phyloP scores from a whole-genome alignment of 768 basidiomycete species.

The Suillus lakei region DNA sequence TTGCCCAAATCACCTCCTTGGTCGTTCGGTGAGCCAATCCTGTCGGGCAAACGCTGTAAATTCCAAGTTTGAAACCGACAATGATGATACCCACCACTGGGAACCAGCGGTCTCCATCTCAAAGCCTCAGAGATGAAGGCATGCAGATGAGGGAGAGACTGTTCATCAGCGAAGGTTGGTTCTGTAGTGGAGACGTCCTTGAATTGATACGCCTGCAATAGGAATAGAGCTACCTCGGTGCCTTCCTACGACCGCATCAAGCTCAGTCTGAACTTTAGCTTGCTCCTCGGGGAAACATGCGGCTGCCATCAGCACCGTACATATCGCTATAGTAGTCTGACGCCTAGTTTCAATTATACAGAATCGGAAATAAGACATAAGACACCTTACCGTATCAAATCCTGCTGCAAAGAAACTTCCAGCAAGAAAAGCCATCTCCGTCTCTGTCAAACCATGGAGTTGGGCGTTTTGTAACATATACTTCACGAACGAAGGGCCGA shows the following conservation, averaged over 20 bases:
- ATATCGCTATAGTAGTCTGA: not conserved
- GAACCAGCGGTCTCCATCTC: constrained; percentile 2
- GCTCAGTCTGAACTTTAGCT: constrained; percentile 52
- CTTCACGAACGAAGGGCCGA: not conserved
- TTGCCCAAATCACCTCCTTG: not conserved
- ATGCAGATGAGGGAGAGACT: not conserved
- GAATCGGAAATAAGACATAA: no score
- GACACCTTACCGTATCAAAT: not conserved
- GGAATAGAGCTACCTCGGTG: not conserved
- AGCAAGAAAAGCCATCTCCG: not conserved
- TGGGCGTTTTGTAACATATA: not conserved
- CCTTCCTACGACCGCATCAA: constrained; percentile 47
- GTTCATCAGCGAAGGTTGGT: not conserved
- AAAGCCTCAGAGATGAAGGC: not conserved
- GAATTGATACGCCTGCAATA: not conserved
- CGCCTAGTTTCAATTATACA: no score
- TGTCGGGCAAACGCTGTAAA: not conserved
- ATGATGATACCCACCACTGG: not conserved
- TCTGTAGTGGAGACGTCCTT: constrained; percentile 30
- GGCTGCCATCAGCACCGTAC: not conserved
- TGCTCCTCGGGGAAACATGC: constrained; percentile 46
- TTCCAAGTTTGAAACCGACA: not conserved
- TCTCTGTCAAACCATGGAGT: not conserved
- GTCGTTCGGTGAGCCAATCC: not conserved
- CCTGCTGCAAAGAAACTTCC: not conserved